These are phyloP conservation scores for Plasmodium cynomolgi DNA, from an alignment of 169 alveolate genomes.

Conservation along the genomic window DNA sequence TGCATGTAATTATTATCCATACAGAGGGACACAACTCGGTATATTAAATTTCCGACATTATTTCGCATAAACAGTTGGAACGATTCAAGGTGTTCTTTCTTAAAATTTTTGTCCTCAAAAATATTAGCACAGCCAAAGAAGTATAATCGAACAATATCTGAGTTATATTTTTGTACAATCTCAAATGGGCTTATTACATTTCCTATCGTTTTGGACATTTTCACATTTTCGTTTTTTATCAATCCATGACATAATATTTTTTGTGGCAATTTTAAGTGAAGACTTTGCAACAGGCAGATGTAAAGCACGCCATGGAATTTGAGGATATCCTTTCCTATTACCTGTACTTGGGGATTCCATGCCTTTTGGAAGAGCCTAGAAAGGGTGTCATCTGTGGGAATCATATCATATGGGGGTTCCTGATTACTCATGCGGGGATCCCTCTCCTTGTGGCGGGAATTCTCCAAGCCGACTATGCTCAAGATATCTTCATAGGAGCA, in stretches of 20 bases:
- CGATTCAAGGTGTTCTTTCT: constrained; percentile 14
- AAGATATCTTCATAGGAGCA: constrained; percentile 46
- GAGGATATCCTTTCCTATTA: constrained; percentile 92
- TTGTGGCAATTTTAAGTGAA: constrained; percentile 81
- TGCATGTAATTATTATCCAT: constrained; percentile 26
- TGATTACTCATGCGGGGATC: neutral
- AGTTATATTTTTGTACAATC: constrained; percentile 14
- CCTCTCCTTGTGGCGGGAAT: neutral
- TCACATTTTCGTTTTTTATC: constrained; percentile 85
- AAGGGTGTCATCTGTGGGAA: neutral
- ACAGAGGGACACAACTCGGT: constrained; percentile 48
- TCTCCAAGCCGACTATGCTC: neutral
- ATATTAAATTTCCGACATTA: constrained; percentile 39
- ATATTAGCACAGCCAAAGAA: constrained; percentile 51
- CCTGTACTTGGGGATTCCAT: constrained; percentile 80
- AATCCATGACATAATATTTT: constrained; percentile 90
- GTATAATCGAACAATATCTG: constrained; percentile 42
- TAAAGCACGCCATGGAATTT: constrained; percentile 90
- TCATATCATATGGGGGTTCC: neutral
- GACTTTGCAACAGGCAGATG: constrained; percentile 88
- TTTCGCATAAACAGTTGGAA: constrained; percentile 46
- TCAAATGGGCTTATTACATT: constrained; percentile 76
- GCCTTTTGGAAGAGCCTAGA: neutral
- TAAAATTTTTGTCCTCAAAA: constrained; percentile 62
- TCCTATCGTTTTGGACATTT: constrained; percentile 93